Conservation (phyloP, 257 asterid genomes). For the Solanum raphanifolium region DNA sequence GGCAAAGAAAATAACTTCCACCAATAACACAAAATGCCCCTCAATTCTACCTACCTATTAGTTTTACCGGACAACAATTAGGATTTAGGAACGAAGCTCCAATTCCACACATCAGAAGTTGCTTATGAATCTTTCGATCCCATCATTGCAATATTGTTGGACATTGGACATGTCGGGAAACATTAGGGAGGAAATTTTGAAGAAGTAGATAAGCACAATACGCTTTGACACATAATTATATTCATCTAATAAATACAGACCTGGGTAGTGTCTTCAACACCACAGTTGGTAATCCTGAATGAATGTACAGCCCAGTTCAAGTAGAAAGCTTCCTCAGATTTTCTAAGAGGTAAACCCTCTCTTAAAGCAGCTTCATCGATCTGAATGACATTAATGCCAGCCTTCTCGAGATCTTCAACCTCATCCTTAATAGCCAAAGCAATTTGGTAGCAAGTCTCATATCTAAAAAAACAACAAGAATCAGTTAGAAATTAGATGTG, state of each 20-base stretch:
- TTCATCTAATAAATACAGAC: conserved; percentile 12
- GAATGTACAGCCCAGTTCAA: conserved; percentile 98
- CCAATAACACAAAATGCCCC: not conserved
- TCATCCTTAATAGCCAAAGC: conserved; percentile 93
- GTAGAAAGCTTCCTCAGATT: conserved; percentile 81
- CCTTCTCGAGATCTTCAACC: conserved; percentile 97
- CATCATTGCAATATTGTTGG: not conserved
- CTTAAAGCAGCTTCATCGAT: conserved; percentile 95
- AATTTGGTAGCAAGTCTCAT: conserved; percentile 86
- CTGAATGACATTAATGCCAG: conserved; percentile 77
- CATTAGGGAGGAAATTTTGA: not conserved
- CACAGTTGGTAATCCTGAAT: conserved; percentile 78
- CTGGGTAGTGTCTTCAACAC: conserved; percentile 91
- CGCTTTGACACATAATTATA: not conserved
- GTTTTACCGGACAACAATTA: not conserved
- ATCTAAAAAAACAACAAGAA: conserved; percentile 28
- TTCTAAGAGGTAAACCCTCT: conserved; percentile 90
- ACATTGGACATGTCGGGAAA: not conserved
- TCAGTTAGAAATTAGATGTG: not conserved
- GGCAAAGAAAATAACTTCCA: not conserved
- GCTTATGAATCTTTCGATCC: not conserved
- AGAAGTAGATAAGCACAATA: not conserved
- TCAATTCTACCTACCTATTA: not conserved
- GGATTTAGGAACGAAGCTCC: not conserved
- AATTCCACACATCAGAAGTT: not conserved